phyloP scores from a whole-genome alignment of 73 alveolate species.

The Paramecium octaurelia region DNA sequence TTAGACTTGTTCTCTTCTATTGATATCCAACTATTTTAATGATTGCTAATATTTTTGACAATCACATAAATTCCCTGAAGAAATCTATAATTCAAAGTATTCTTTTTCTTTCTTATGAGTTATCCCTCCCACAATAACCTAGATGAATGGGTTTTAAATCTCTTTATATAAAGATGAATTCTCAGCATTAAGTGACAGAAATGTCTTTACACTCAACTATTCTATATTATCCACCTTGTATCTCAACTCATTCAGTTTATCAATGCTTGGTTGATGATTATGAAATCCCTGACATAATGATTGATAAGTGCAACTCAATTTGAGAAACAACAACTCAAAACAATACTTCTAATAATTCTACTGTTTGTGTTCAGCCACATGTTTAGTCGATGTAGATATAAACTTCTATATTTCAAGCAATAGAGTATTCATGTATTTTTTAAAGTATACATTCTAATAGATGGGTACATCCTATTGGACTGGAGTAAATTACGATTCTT shows the following conservation, averaged over 20 bases:
- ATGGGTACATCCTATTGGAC: background rate
- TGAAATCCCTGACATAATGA: background rate
- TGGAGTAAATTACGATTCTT: background rate
- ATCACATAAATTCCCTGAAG: background rate
- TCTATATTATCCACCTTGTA: background rate
- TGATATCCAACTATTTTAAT: background rate
- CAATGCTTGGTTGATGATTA: background rate
- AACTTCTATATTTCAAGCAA: background rate
- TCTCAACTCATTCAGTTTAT: background rate
- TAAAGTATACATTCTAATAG: background rate
- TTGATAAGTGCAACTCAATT: background rate
- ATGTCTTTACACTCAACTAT: background rate
- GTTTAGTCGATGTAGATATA: background rate
- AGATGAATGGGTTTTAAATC: background rate
- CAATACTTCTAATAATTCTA: background rate
- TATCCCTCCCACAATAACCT: background rate
- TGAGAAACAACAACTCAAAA: background rate
- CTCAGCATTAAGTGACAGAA: background rate
- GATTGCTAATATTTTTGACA: background rate
- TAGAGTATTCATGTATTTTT: background rate
- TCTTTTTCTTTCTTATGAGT: background rate
- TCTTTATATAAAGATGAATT: background rate
- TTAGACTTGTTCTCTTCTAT: background rate
- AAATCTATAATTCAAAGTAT: background rate
- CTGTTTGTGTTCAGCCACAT: background rate